These are phyloP conservation scores for Sporothrix protearum DNA, from an alignment of 2,329 filamentous ascomycete genomes.

Conservation along the genomic window DNA sequence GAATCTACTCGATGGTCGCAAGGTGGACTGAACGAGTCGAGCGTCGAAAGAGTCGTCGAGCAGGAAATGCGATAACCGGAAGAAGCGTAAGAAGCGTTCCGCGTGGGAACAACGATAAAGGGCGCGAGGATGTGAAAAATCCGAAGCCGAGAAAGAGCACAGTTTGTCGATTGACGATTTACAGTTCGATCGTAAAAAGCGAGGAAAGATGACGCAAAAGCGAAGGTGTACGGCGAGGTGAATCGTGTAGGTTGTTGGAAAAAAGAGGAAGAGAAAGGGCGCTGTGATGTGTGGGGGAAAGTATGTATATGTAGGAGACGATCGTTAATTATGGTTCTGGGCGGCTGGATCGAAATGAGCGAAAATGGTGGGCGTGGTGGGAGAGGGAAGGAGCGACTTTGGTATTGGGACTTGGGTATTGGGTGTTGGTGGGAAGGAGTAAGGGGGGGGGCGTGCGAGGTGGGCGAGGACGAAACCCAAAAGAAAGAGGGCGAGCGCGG, in stretches of 20 bases:
- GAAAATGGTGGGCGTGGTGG: conserved; percentile 26
- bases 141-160: not conserved
- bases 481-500: conserved; percentile 28
- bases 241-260: conserved; percentile 10
- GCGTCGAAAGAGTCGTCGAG: conserved; percentile 2
- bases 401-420: not conserved
- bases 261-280: conserved; percentile 17
- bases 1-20: not conserved
- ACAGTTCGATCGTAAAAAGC: not conserved
- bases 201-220: not conserved
- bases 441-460: conserved; percentile 12
- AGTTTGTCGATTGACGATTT: not conserved
- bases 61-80: not conserved
- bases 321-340: conserved; percentile 28
- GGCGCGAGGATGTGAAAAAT: not conserved
- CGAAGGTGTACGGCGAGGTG: not conserved
- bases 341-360: conserved; percentile 26
- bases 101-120: not conserved
- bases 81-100: not conserved
- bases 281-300: conserved; percentile 27
- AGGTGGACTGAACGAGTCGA: not conserved
- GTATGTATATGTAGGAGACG: conserved; percentile 29
- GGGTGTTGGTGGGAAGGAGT: too few relatives aligned
- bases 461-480: conserved; percentile 20
- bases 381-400: conserved; percentile 25